Conservation (phyloP, 371 early-diverging fungal species). For the Phascolomyces articulosus region DNA sequence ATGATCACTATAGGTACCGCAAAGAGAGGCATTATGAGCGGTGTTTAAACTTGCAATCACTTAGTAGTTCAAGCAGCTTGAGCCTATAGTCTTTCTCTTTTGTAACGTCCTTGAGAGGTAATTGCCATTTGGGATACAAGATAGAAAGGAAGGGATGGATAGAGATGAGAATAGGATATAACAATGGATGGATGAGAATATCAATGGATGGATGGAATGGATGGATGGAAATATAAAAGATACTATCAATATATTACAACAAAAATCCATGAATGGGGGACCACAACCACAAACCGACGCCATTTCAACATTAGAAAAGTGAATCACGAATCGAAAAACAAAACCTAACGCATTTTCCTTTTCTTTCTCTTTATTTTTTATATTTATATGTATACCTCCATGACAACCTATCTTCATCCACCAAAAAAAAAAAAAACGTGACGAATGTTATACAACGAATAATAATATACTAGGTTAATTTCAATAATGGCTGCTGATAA, state of each 20-base stretch:
- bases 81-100: neutral
- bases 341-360: neutral
- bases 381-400: neutral
- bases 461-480: neutral
- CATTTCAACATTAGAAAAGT: neutral
- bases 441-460: too few species aligned
- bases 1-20: too few species aligned
- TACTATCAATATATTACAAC: neutral
- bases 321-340: neutral
- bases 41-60: neutral
- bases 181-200: constrained; percentile 2
- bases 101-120: constrained; percentile 7
- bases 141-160: neutral
- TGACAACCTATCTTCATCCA: too few species aligned
- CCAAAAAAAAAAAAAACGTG: too few species aligned
- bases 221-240: constrained; percentile 4
- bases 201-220: constrained; percentile 14
- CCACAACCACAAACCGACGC: neutral
- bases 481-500: constrained; percentile 67
- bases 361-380: neutral
- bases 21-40: neutral
- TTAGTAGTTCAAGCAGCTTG: neutral
- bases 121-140: neutral
- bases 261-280: too few species aligned
- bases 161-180: neutral